Evolutionary conservation across 2,329 filamentous ascomycete species (phyloP).

Genomic region (Tolypocladium cylindrosporum): DNA sequence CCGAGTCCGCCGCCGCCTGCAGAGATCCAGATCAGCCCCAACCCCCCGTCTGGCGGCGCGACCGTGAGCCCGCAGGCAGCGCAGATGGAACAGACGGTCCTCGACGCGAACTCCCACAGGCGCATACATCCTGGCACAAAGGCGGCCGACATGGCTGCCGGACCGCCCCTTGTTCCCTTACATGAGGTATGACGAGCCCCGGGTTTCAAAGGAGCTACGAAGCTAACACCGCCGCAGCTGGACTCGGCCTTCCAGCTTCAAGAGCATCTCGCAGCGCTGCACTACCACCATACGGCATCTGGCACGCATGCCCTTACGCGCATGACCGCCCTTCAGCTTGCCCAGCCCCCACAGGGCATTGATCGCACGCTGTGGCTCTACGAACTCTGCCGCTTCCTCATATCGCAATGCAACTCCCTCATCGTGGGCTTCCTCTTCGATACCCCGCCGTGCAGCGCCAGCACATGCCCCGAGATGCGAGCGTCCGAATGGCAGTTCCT

Average conservation of each 20-base stretch:
- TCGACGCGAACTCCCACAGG: constrained; percentile 66
- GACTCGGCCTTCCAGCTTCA: constrained; percentile 96
- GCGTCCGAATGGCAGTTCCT: constrained; percentile 98
- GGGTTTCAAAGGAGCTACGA: neutral
- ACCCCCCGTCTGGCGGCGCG: constrained; percentile 57
- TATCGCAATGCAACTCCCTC: constrained; percentile 85
- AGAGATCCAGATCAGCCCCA: constrained; percentile 81
- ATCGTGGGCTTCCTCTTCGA: constrained; percentile 92
- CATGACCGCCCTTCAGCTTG: constrained; percentile 64
- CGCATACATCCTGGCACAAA: constrained; percentile 89
- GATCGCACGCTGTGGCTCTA: constrained; percentile 93
- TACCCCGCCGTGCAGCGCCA: constrained; percentile 74
- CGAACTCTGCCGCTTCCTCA: constrained; percentile 92
- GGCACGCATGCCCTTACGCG: constrained; percentile 64
- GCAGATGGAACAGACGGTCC: constrained; percentile 51
- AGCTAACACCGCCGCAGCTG: constrained; percentile 46
- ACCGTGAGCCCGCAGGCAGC: constrained; percentile 45
- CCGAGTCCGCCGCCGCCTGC: constrained; percentile 91
- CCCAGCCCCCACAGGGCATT: constrained; percentile 69
- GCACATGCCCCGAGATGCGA: constrained; percentile 95
- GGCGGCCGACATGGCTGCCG: constrained; percentile 84
- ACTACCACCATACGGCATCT: constrained; percentile 66
- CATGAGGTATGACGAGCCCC: constrained; percentile 54
- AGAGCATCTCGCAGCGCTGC: constrained; percentile 88
- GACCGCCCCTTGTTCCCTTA: constrained; percentile 78